A percentile compares a stretch with the other conserved stretches of the same genome.
These are phyloP conservation scores for Metschnikowia anglica DNA, from an alignment of 805 yeast species.

Conservation along the genomic window DNA sequence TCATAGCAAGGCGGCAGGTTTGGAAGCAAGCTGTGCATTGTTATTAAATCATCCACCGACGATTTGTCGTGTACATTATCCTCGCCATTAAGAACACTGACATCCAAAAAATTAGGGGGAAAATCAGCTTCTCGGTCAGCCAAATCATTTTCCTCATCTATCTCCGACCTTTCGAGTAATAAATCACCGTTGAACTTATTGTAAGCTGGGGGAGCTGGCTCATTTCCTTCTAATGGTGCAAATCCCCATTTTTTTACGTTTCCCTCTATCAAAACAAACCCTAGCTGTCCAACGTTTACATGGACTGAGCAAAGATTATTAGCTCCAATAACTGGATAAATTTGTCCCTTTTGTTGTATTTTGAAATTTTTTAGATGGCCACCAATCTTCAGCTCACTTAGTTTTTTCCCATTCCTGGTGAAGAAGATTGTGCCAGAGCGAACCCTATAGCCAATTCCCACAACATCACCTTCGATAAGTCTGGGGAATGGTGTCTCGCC, in stretches of 20 bases:
- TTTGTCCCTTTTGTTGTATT: conserved; percentile 41
- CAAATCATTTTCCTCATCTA: conserved; percentile 50
- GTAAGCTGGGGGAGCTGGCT: conserved; percentile 93
- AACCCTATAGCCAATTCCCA: conserved; percentile 87
- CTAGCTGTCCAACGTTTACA: conserved; percentile 86
- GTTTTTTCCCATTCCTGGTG: conserved; percentile 90
- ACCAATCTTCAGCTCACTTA: conserved; percentile 77
- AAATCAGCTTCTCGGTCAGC: conserved; percentile 47
- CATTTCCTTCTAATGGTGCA: conserved; percentile 84
- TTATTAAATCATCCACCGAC: conserved; percentile 40
- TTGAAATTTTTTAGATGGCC: conserved; percentile 76
- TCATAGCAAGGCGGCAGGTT: conserved; percentile 41
- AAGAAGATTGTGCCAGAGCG: conserved; percentile 85
- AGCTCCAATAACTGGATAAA: conserved; percentile 91
- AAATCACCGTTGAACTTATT: conserved; percentile 77
- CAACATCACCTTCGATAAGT: conserved; percentile 79
- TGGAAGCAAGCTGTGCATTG: conserved; percentile 39
- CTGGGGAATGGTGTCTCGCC: conserved; percentile 56
- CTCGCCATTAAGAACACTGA: conserved; percentile 20
- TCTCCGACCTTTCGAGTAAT: conserved; percentile 63
- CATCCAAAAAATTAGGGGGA: conserved; percentile 58
- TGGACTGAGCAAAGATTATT: conserved; percentile 78
- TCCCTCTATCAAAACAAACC: conserved; percentile 87
- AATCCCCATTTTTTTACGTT: conserved; percentile 95
- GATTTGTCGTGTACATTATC: conserved; percentile 33